Percentiles rank a stretch among this genome's conserved stretches.
phyloP scores from a whole-genome alignment of 1,284 basidiomycete genomes.

The Ustilago loliicola region DNA sequence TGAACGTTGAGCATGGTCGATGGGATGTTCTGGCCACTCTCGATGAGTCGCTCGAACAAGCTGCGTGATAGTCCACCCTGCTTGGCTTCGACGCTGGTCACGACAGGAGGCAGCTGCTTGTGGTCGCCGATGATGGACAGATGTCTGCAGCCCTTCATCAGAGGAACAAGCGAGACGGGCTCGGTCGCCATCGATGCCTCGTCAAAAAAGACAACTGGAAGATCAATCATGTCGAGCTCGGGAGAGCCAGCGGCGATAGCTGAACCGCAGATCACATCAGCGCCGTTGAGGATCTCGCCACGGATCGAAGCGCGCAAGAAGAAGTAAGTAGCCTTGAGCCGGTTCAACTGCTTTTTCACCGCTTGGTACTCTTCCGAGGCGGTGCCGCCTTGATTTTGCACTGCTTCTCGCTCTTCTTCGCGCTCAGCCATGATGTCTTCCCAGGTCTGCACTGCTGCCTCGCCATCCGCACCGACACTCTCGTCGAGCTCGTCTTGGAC shows the following conservation, averaged over 20 bases:
- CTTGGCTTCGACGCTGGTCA: constrained; percentile 74
- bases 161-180: constrained; percentile 74
- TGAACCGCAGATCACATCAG: constrained; percentile 71
- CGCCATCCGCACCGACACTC: background rate
- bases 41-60: constrained; percentile 88
- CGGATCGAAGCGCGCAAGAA: constrained; percentile 67
- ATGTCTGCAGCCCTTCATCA: constrained; percentile 76
- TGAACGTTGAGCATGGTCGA: constrained; percentile 84
- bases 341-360: constrained; percentile 54
- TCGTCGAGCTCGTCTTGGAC: constrained; percentile 61
- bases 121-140: constrained; percentile 93
- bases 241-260: constrained; percentile 58
- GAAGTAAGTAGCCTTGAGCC: constrained; percentile 58
- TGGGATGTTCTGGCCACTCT: constrained; percentile 30
- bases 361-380: constrained; percentile 45
- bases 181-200: constrained; percentile 97
- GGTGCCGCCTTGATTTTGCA: constrained; percentile 17
- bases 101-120: constrained; percentile 93
- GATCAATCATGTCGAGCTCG: constrained; percentile 77
- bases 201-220: constrained; percentile 92
- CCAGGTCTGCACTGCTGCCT: constrained; percentile 22
- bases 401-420: constrained; percentile 26
- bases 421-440: constrained; percentile 45
- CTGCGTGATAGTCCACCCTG: constrained; percentile 81
- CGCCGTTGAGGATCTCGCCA: constrained; percentile 68